Evolutionary conservation across 306 rosid species (phyloP).

Genomic region (Acmispon strigosus): DNA sequence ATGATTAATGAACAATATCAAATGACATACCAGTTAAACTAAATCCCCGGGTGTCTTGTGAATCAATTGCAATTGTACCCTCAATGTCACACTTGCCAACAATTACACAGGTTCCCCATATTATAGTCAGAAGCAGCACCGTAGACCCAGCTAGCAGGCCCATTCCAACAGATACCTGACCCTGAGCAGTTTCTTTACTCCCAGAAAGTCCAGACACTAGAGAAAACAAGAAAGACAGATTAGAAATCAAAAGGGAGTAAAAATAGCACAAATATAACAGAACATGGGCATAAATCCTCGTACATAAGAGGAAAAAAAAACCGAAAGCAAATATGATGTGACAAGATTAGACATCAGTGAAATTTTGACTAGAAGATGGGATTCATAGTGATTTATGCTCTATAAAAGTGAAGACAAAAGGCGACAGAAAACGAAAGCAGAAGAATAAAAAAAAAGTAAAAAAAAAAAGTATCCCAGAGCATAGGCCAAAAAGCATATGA

Average conservation of each 20-base stretch:
- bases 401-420: neutral
- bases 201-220: constrained; percentile 73
- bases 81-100: constrained; percentile 71
- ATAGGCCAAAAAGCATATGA: neutral
- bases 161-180: constrained; percentile 75
- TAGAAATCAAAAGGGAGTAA: neutral
- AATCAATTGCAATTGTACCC: constrained; percentile 48
- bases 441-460: neutral
- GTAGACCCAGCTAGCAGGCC: constrained; percentile 77
- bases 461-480: neutral
- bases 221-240: constrained; percentile 4
- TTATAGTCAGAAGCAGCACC: constrained; percentile 59
- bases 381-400: neutral
- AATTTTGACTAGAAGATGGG: neutral
- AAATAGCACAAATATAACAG: neutral
- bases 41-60: constrained; percentile 44
- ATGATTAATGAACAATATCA: neutral
- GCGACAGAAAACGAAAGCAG: neutral
- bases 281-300: neutral
- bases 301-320: neutral
- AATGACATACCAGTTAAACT: constrained; percentile 45
- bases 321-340: neutral
- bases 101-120: constrained; percentile 64
- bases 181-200: constrained; percentile 51
- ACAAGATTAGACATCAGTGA: neutral